Base-by-base conservation (phyloP, 1,284 basidiomycete genomes). In the Apiotrichum veenhuisii region DNA sequence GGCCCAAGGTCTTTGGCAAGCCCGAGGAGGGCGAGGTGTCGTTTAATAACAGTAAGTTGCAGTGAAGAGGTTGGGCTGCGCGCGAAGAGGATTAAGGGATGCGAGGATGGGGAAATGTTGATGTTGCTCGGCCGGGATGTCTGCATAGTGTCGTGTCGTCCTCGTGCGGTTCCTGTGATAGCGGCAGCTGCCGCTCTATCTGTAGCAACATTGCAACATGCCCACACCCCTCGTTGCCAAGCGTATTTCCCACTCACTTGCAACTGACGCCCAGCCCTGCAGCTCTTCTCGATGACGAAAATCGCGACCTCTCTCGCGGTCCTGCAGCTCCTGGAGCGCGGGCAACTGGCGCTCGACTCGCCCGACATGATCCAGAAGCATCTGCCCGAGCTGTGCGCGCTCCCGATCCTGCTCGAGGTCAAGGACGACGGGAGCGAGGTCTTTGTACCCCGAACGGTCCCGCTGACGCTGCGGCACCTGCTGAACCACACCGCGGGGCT, bases 241-340 rank as follows among this genome's bases (percentile, higher is more conserved):
- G 7, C 30, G 30, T 5, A 30, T 30, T 30, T 5, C 30, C 5
- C 30, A 30, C 5, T 7, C 30, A 30, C 5, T 30, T 5, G 12
- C 30, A 67, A 65, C 22, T 5, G 5, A 10, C 46, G 20, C 34
- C 37, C 54, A 73, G 71, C 57, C 1, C 55, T 69, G 8, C 67
- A 72, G 56, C 52, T 71, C 17, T 73, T 70, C 57, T 71, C 68
- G 7, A 65, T 64, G 61, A 68, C 69, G 33, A 75, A 73, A 61
- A 59, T 73, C 10, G 61, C 73, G 26, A 57, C 55, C 1, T 56
- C 61, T n/a, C 26, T 62, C 37, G 54, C 61, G 8, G 50, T 46
- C 20, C 33, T 62, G 15, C 61, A 58, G 51, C 61, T 62, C 17
- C 41, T 41, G 26, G 61, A 62, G 44, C 48, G 51, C 41, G 61